Evolutionary conservation across 371 early-diverging fungal species (phyloP), one percentile per base, ranked within the genome.

Genomic region (Conidiobolus coronatus): DNA sequence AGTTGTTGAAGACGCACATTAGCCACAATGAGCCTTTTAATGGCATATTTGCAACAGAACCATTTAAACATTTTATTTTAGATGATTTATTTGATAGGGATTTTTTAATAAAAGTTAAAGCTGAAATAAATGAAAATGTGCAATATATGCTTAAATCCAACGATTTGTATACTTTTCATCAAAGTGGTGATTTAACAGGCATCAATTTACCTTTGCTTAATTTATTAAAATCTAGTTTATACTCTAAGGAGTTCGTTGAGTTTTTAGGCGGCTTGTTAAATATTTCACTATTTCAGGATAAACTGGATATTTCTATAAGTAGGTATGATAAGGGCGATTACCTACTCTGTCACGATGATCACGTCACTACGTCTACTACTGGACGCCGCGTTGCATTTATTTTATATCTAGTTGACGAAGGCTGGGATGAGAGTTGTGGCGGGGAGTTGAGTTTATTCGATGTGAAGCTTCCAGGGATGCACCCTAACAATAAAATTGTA

Each of bases 331-430:
- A 59, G 21, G 67, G 66, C 3, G 66, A 68, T 43, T 70, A 73
- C 40, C 45, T 79, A 23, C 55, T 75, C 9, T 79, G 79, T 49
- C 79, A 79, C 42, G 79, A 79, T 45, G 79, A 79, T 44, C 75
- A 71, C 50, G 70, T 79, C 45, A 65, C 67, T 41, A 62, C 64
- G 15, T 43, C 44, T 1, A 35, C 12, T 13, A 50, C 62, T 33
- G 67, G 71, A 1, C 67, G 79, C 21, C 62, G 67, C 40, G 67
- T 79, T 24, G 79, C 79, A 2, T 79, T 72, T 52, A 77, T 79
- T 36, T 52, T 79, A 8, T 79, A 79, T 42, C 53, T 79, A 23
- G 74, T 75, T n/a, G 72, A 73, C 36, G 70, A 68, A 21, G 62
- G 64, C 36, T 78, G 79, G 79, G 43, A 50, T 17, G 60, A 55